Evolutionary conservation across 2,329 filamentous ascomycete genomes (phyloP), one percentile per base, ranked within the genome.

Genomic region (Akanthomyces muscarius): DNA sequence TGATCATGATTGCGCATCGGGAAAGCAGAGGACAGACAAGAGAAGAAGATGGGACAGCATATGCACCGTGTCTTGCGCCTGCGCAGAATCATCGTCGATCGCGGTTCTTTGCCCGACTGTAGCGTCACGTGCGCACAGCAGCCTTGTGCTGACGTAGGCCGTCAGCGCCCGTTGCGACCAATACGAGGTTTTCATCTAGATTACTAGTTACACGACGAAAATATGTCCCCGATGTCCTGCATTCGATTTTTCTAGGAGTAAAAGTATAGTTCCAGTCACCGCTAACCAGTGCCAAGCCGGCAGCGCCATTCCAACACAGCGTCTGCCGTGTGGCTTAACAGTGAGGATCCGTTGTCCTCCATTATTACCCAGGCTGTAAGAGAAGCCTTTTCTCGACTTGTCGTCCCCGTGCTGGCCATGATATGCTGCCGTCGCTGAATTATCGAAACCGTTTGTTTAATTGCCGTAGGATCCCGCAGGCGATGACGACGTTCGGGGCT

Each of bases 101-200:
- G 42, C n/a, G 5, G 21, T 41, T 11, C 7, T 7, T 36, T n/a
- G 10, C 28, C 42, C 18, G 18, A 52, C 28, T 21, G 14, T 4
- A 14, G 47, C 45, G 56, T 59, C 56, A 59, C 56, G 56, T 59
- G 56, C 33, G 6, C 21, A 18, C 6, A 4, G 10, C 30, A 50
- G 56, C 21, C 56, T 58, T 16, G 18, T 33, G 25, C 56, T 59
- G 56, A 51, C 56, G 56, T 59, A 59, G 56, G 42, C 56, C 30
- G 14, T 23, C 54, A 42, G 47, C 33, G 11, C 21, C 11, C n/a
- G 18, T 38, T 41, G 5, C 33, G 5, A 23, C 21, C 3, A 5
- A 41, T 48, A 6, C 45, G 45, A 48, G 23, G 45, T 7, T 6
- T 16, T 41, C 38, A 41, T 16, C 16, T 16, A 25, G 33, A 36